These are phyloP conservation scores for Acanthamoeba rhysodes DNA, from an alignment of 208 protist species.

Conservation along the genomic window DNA sequence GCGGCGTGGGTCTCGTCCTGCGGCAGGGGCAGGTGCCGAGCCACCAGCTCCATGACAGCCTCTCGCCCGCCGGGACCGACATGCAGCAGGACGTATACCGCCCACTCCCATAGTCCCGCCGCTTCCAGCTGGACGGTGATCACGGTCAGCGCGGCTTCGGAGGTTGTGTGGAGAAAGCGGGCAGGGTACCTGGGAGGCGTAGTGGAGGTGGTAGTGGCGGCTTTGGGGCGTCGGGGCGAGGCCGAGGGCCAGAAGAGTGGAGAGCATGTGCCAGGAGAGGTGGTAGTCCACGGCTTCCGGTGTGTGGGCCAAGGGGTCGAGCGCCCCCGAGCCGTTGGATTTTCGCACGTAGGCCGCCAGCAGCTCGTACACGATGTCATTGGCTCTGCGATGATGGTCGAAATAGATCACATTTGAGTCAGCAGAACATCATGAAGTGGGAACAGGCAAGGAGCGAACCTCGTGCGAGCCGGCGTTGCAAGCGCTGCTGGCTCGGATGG, in stretches of 20 bases:
- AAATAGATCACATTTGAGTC: neutral
- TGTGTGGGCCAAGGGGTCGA: neutral
- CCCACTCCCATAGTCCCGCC: neutral
- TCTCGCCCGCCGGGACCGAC: neutral
- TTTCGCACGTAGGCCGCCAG: conserved; percentile 4
- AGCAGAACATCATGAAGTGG: neutral
- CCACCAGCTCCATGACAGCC: neutral
- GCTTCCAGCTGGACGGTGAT: conserved; percentile 27
- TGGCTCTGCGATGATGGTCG: neutral
- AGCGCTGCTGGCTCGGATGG: neutral
- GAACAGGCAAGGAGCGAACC: neutral
- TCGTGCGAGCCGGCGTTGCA: neutral
- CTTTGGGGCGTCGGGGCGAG: neutral
- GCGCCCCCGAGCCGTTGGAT: neutral
- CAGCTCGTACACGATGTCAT: neutral
- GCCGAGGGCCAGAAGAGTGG: neutral
- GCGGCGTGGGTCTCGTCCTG: neutral
- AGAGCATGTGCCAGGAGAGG: neutral
- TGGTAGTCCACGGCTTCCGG: neutral
- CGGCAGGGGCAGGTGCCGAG: neutral
- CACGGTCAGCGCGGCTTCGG: neutral
- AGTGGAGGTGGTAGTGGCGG: conserved; percentile 6
- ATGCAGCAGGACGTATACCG: neutral
- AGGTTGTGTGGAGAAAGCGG: neutral
- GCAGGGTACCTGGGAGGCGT: neutral